Evolutionary conservation across 768 basidiomycete species (phyloP), one percentile per base, ranked within the genome.

Genomic region (Mycena belliarum): DNA sequence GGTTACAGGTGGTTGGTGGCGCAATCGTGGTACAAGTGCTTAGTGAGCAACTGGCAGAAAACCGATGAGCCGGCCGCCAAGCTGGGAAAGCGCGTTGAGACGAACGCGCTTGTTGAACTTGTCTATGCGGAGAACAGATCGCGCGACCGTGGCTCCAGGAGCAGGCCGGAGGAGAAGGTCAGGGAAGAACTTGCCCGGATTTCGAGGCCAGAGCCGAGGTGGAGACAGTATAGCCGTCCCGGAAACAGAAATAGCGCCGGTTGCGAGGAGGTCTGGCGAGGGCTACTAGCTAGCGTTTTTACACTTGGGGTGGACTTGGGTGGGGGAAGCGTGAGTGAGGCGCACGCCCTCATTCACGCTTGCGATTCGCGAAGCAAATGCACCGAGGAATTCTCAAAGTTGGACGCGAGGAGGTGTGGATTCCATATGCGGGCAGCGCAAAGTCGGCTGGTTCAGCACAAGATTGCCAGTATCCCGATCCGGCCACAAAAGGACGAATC

Each of bases 1-100:
- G 45, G 43, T 47, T 25, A 57, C 41, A 50, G 43, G 56, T 28
- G n/a, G 28, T 48, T 59, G 52, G 58, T 59, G 58, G 58, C 58
- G 58, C 54, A 29, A 57, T 46, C 56, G 56, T 57, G 56, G 44
- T 46, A 28, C 12, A 21, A 46, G 46, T 35, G n/a, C n/a, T n/a
- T n/a, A n/a, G n/a, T n/a, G n/a, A n/a, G n/a, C n/a, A n/a, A n/a
- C 20, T 20, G 25, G 12, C 45, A 46, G 37, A 16, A 45, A 16
- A 26, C 16, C 12, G 55, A 38, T 10, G 33, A 49, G 44, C 21
- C 9, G 47, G 43, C 38, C 35, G 49, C 37, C 35, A 55, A 33
- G 20, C 28, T 33, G 32, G n/a, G 18, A 29, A 21, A 32, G 37
- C 40, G 25, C 37, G 38, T 18, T 29, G 18, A 23, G 40, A 25